Percentiles rank a stretch among this genome's conserved stretches.
Conservation (phyloP, 169 alveolate genomes). For the Theileria equi region DNA sequence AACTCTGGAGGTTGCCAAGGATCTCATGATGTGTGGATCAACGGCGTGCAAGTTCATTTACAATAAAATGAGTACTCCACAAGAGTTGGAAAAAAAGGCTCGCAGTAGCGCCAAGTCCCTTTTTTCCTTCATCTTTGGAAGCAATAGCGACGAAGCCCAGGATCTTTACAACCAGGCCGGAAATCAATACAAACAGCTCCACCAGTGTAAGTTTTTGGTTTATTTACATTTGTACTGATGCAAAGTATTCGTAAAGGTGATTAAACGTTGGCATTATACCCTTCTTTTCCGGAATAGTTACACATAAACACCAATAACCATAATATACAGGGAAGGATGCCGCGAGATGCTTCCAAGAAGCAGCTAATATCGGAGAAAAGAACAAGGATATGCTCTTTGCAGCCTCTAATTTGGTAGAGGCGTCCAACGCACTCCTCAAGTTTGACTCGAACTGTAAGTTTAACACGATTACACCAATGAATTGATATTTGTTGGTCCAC, state of each 20-base stretch:
- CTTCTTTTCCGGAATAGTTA: neutral
- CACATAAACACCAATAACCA: neutral
- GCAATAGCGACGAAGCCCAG: slow-evolving; percentile 67
- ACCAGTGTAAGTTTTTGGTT: slow-evolving; percentile 38
- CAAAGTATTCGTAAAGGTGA: neutral
- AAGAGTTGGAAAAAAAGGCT: slow-evolving; percentile 64
- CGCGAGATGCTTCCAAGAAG: slow-evolving; percentile 47
- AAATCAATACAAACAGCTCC: slow-evolving; percentile 63
- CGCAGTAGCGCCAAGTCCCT: slow-evolving; percentile 57
- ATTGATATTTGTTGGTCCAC: too few relatives aligned
- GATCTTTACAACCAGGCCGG: slow-evolving; percentile 70
- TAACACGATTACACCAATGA: too few relatives aligned
- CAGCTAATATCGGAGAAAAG: slow-evolving; percentile 48
- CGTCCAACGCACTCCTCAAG: slow-evolving; percentile 36
- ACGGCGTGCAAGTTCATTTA: too few relatives aligned
- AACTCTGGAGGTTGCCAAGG: too few relatives aligned
- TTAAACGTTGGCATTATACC: neutral
- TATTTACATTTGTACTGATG: neutral
- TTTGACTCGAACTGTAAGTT: slow-evolving; percentile 37
- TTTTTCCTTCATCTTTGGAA: slow-evolving; percentile 58
- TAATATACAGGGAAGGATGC: slow-evolving; percentile 59
- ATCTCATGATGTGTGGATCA: too few relatives aligned
- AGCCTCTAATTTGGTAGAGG: slow-evolving; percentile 51
- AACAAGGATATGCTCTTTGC: slow-evolving; percentile 47
- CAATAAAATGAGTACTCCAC: slow-evolving; percentile 40